Evolutionary conservation across 345 rosid species (phyloP).

Genomic region (Aquilaria sinensis): DNA sequence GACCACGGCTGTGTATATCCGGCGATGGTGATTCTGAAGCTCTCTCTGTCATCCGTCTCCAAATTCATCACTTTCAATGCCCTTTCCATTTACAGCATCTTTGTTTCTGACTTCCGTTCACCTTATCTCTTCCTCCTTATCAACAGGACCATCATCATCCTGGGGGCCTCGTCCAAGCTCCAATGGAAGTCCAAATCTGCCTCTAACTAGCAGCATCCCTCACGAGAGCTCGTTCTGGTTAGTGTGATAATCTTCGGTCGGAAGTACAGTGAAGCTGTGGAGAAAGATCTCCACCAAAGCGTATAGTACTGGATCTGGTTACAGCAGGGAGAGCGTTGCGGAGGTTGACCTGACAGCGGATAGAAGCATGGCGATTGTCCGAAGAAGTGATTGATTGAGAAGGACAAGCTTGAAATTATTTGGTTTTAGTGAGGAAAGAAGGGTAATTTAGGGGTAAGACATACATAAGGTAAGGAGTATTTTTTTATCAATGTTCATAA

Average conservation of each 20-base stretch:
- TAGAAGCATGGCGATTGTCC: neutral
- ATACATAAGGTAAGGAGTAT: no score
- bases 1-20: neutral
- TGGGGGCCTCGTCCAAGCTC: constrained; percentile 72
- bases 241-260: neutral
- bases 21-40: constrained; percentile 23
- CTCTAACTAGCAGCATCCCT: neutral
- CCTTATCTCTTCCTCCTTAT: constrained; percentile 72
- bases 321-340: constrained; percentile 2
- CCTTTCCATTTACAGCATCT: constrained; percentile 34
- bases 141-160: constrained; percentile 72
- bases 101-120: constrained; percentile 48
- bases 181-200: constrained; percentile 14
- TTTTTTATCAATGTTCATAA: no score
- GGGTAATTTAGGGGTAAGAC: no score
- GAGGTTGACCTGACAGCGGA: neutral
- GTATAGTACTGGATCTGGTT: constrained; percentile 3
- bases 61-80: constrained; percentile 31
- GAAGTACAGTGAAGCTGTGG: neutral
- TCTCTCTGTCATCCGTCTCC: constrained; percentile 29
- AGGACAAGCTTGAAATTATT: no score
- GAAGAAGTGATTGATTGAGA: constrained; percentile 24
- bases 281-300: neutral
- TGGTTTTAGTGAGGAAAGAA: no score
- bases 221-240: neutral